phyloP scores from a whole-genome alignment of 164 flowering plant genomes.

The Brasenia schreberi region DNA sequence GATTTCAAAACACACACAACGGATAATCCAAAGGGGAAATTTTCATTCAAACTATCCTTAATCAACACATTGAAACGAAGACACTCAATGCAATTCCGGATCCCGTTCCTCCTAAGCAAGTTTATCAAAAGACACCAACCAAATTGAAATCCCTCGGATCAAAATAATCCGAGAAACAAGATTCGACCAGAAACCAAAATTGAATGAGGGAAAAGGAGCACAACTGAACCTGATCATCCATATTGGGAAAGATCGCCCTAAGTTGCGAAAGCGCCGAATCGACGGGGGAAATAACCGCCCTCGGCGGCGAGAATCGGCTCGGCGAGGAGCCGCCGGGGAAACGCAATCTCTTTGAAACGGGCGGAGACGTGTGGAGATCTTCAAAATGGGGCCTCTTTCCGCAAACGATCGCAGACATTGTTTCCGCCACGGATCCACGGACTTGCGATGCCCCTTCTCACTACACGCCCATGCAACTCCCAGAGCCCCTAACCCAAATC shows the following conservation, averaged over 20 bases:
- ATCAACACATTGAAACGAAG: no score
- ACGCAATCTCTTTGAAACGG: slow-evolving; percentile 28
- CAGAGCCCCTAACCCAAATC: neutral
- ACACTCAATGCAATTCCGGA: no score
- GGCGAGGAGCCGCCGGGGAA: slow-evolving; percentile 24
- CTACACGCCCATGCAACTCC: slow-evolving; percentile 2
- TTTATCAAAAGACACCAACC: no score
- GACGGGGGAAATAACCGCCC: neutral
- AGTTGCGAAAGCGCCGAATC: slow-evolving; percentile 4
- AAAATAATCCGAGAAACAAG: no score
- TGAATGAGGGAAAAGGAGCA: neutral
- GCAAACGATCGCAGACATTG: slow-evolving; percentile 50
- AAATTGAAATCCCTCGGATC: no score
- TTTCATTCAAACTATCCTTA: no score
- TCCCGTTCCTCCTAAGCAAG: no score
- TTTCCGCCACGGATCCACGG: slow-evolving; percentile 4
- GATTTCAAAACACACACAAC: no score
- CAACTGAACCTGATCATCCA: slow-evolving; percentile 13
- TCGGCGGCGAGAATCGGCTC: slow-evolving; percentile 14
- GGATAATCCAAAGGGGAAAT: no score
- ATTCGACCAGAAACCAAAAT: neutral
- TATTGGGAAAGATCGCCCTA: slow-evolving; percentile 10
- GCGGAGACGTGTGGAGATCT: slow-evolving; percentile 25
- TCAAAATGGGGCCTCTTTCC: slow-evolving; percentile 44
- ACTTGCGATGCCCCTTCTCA: neutral